phyloP scores from a whole-genome alignment of 2,329 filamentous ascomycete species.

The Lasiodiplodia sp. region DNA sequence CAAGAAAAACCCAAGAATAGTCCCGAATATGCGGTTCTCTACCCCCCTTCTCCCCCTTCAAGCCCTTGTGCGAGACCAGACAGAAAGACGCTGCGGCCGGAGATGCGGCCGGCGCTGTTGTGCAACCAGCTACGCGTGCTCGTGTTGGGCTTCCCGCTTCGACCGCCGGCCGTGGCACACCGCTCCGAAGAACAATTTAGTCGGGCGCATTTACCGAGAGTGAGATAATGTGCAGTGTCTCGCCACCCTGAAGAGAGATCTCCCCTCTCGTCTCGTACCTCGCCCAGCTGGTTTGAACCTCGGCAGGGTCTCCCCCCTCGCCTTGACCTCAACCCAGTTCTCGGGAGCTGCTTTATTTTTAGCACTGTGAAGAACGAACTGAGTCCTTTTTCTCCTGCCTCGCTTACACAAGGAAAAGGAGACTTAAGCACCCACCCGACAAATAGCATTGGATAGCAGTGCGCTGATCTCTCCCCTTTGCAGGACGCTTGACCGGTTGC shows the following conservation, averaged over 20 bases:
- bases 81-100: not conserved
- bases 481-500: not conserved
- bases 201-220: conserved; percentile 4
- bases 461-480: not conserved
- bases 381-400: not conserved
- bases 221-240: conserved; percentile 19
- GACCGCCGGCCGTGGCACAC: conserved; percentile 2
- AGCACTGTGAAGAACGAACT: not conserved
- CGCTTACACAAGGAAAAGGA: not conserved
- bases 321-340: not conserved
- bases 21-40: conserved; percentile 1
- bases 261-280: not conserved
- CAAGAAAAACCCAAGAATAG: not conserved
- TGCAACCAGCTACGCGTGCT: conserved; percentile 13
- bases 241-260: conserved; percentile 15
- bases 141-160: conserved; percentile 11
- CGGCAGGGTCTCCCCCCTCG: not conserved
- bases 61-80: conserved; percentile 1
- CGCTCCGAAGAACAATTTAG: conserved; percentile 7
- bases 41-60: not conserved
- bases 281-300: not conserved
- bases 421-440: conserved; percentile 9
- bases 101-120: conserved; percentile 4
- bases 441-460: not conserved
- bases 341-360: conserved; percentile 9